These are phyloP conservation scores for Fusarium dimerum DNA, from an alignment of 2,329 filamentous ascomycete genomes.

Conservation along the genomic window DNA sequence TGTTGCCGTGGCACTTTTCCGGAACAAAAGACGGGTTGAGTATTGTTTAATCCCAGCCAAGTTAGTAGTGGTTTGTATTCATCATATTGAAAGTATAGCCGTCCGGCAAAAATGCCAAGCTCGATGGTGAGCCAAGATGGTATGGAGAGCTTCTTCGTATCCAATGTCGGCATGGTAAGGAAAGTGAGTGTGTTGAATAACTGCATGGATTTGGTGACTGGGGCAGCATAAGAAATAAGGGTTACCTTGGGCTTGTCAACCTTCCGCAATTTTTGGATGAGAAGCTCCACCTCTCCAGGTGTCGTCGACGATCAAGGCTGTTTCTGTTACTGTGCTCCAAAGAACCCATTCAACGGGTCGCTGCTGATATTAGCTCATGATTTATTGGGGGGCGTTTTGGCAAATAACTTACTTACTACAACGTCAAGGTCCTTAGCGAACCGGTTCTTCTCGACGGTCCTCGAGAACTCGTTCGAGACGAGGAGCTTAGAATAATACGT, in stretches of 20 bases:
- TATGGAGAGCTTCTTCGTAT: slow-evolving; percentile 35
- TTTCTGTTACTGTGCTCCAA: slow-evolving; percentile 48
- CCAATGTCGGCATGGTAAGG: slow-evolving; percentile 52
- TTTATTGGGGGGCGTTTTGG: slow-evolving; percentile 7
- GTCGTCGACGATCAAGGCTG: slow-evolving; percentile 55
- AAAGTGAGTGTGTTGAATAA: slow-evolving; percentile 57
- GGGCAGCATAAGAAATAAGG: slow-evolving; percentile 59
- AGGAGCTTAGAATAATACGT: slow-evolving; percentile 29
- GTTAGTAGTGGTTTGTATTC: slow-evolving; percentile 42
- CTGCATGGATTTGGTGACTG: slow-evolving; percentile 61
- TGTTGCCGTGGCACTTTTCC: background rate
- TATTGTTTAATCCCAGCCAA: slow-evolving; percentile 28
- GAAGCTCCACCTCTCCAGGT: slow-evolving; percentile 61
- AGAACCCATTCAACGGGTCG: slow-evolving; percentile 63
- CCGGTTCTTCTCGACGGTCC: slow-evolving; percentile 4
- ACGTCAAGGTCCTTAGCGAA: slow-evolving; percentile 1
- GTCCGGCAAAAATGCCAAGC: slow-evolving; percentile 60
- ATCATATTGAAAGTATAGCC: slow-evolving; percentile 57
- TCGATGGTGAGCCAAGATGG: slow-evolving; percentile 59
- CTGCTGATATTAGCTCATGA: slow-evolving; percentile 27
- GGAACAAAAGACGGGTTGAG: background rate
- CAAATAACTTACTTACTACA: slow-evolving; percentile 3
- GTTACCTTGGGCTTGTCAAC: slow-evolving; percentile 31
- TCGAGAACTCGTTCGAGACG: slow-evolving; percentile 33
- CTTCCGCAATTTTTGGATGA: slow-evolving; percentile 48